These are phyloP conservation scores for Boletus subparvulus DNA, from an alignment of 768 basidiomycete species.

Conservation along the genomic window DNA sequence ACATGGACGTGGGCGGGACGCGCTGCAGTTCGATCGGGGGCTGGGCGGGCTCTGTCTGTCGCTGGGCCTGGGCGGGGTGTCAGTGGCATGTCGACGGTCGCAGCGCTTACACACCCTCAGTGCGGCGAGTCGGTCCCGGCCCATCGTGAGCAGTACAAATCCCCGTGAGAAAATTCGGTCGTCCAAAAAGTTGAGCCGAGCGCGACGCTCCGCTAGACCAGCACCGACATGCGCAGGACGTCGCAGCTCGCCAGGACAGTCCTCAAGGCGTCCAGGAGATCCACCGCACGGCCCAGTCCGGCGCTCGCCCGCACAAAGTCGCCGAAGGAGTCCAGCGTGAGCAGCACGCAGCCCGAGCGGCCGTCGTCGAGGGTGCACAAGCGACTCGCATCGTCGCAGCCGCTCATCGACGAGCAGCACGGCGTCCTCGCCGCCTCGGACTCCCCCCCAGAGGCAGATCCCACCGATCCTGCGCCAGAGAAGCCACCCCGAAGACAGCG, in stretches of 20 bases:
- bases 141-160: constrained; percentile 42
- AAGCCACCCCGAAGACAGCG: constrained; percentile 25
- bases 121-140: constrained; percentile 73
- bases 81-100: constrained; percentile 41
- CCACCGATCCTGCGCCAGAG: constrained; percentile 22
- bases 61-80: constrained; percentile 51
- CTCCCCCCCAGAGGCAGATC: constrained; percentile 27
- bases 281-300: not conserved
- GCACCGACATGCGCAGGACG: constrained; percentile 59
- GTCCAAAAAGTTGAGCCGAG: not conserved
- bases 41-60: constrained; percentile 36
- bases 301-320: constrained; percentile 24
- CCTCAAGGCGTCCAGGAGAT: constrained; percentile 36
- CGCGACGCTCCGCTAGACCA: constrained; percentile 46
- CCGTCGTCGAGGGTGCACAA: constrained; percentile 20
- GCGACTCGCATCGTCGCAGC: constrained; percentile 27
- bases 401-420: constrained; percentile 14
- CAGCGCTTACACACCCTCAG: constrained; percentile 62
- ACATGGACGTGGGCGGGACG: constrained; percentile 23
- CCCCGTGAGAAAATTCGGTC: constrained; percentile 13
- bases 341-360: constrained; percentile 4
- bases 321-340: constrained; percentile 19
- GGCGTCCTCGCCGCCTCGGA: constrained; percentile 11
- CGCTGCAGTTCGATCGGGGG: constrained; percentile 29
- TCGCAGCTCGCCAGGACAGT: constrained; percentile 76